Evolutionary conservation across 2,329 filamentous ascomycete genomes (phyloP).

Genomic region (Calonectria pauciramosa): DNA sequence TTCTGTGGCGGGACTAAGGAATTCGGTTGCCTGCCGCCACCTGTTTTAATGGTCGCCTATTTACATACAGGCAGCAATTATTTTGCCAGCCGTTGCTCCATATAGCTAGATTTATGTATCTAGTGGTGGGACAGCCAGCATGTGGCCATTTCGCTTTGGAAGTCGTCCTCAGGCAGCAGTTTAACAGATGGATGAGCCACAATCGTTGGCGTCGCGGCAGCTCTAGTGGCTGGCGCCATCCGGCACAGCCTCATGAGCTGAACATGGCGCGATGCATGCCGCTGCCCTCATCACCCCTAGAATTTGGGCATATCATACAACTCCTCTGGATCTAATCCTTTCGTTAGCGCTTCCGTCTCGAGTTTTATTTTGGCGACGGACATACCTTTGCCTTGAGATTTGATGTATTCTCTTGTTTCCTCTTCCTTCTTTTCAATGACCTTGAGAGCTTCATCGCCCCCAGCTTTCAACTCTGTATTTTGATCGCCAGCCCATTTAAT

Average conservation of each 20-base stretch:
- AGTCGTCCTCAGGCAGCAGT: slow-evolving; percentile 12
- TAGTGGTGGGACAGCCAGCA: no score
- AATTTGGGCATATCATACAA: slow-evolving; percentile 40
- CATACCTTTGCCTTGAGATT: slow-evolving; percentile 64
- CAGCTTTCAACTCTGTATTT: background rate
- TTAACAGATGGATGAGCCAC: slow-evolving; percentile 1
- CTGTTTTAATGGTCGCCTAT: background rate
- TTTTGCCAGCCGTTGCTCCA: background rate
- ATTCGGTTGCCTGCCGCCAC: slow-evolving; percentile 11
- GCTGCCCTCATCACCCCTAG: background rate
- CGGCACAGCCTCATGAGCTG: background rate
- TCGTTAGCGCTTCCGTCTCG: background rate
- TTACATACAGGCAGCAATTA: background rate
- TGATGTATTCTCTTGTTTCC: slow-evolving; percentile 67
- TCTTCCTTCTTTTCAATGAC: slow-evolving; percentile 62
- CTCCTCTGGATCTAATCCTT: slow-evolving; percentile 36
- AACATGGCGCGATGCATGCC: background rate
- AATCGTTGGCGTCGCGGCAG: background rate
- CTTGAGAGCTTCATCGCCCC: slow-evolving; percentile 39
- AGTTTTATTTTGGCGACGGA: background rate
- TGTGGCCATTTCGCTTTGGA: background rate
- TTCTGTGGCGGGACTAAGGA: background rate
- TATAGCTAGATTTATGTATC: background rate
- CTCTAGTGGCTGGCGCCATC: background rate
- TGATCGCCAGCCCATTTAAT: background rate